Base-by-base conservation (phyloP, 495 filamentous ascomycete genomes). In the Tuber melanosporum region DNA sequence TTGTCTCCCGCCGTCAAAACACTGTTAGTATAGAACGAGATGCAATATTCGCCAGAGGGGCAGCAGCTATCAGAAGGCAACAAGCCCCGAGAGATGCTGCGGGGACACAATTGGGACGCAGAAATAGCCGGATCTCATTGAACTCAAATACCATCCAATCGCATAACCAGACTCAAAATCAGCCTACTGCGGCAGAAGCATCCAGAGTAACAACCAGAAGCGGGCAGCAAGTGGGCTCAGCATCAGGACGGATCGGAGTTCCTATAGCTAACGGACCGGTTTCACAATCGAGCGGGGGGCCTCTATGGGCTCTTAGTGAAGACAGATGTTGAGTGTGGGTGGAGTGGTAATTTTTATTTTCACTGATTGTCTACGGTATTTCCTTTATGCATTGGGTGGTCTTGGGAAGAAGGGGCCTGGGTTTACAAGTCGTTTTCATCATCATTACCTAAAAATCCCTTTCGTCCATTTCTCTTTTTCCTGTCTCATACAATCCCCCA, bases 351-450 rank as follows among this genome's bases (percentile, higher is more conserved):
- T 66, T 66, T 66, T 66, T n/a, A 32, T 66, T 66, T 66, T 32
- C 57, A 6, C 14, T 32, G 26, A 32, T 66, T 66, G 57, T 32
- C 14, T 66, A 57, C 22, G n/a, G 57, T 57, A 12, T 66, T 66
- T 32, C 57, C n/a, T 66, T 66, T 66, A 66, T 66, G 57, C 57
- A 66, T 66, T 66, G 57, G 57, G 57, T 32, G 57, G 57, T 66
- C 57, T 66, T 66, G 57, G 57, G 26, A 66, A 66, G 57, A 66
- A 57, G 57, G 52, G 57, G 26, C 57, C 26, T 3, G 12, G 57
- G 26, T 15, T 66, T 66, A 6, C 7, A 4, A 66, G 57, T 66
- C 10, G 26, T 66, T 66, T 32, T 32, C 10, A 32, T n/a, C n/a
- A 32, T 66, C 26, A 66, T 66, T 66, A 66, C n/a, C 4, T 66